Base-by-base conservation (phyloP, 208 protist species). In the Wallacemonas sp. region DNA sequence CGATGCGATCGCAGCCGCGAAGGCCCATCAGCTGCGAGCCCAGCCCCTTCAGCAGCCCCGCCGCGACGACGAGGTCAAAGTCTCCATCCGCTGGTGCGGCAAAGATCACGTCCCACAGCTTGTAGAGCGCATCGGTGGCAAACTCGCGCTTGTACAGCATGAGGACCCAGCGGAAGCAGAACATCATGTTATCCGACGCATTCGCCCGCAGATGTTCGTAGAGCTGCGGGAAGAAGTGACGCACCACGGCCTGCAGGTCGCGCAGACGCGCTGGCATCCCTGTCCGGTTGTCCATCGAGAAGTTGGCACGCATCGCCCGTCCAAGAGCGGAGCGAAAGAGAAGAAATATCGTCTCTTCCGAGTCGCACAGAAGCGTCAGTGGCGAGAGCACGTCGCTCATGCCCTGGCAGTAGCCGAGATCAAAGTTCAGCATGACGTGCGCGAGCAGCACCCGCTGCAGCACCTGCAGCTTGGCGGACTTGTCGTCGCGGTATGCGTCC, bases 381-480 rank as follows among this genome's bases (percentile, higher is more conserved):
- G 52, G 30, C 2, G 86, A 78, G 1, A 88, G 75, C 0, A 96
- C 67, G 62, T 98, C 94, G 54, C 81, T 91, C 94, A 98, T 97
- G 27, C 88, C 88, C 56, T 97, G 90, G 33, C 80, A 88, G 77
- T 98, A 98, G 44, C 88, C 87, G n/a, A 95, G 70, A 54, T 98
- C 94, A 79, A 97, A 94, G 72, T 98, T 92, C 46, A 84, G 82
- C 74, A 96, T 87, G 24, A 82, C 77, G 68, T 97, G 83, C 6
- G 87, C 81, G 57, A 97, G 74, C 23, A 98, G 78, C 1, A 96
- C 72, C 55, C 89, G 49, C n/a, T 68, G 74, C 36, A 98, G 52
- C 32, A 68, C 58, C n/a, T 43, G 39, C 46, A 94, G 76, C 49
- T 81, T 83, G 32, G 67, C 58, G 9, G 78, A 68, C 8, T 76